phyloP scores from a whole-genome alignment of 2,329 filamentous ascomycete species.

The Xenosphaeropsis pyriputrescens region DNA sequence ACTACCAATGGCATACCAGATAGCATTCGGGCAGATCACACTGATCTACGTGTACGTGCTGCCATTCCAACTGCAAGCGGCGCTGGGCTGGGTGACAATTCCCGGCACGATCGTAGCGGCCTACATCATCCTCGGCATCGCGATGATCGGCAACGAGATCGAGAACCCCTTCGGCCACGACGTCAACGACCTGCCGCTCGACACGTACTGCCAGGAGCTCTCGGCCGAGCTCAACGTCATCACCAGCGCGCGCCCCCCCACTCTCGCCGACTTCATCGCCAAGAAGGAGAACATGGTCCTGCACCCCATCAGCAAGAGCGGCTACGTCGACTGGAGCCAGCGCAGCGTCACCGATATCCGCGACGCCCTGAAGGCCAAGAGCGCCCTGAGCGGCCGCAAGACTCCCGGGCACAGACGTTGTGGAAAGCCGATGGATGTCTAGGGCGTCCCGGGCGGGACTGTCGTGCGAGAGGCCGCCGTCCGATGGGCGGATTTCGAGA shows the following conservation, averaged over 20 bases:
- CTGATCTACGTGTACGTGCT: constrained; percentile 72
- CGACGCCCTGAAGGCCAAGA: constrained; percentile 14
- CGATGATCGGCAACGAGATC: constrained; percentile 64
- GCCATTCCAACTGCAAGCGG: constrained; percentile 61
- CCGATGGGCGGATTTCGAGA: too few relatives aligned
- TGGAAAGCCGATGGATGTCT: too few relatives aligned
- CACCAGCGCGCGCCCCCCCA: constrained; percentile 8
- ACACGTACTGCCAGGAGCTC: constrained; percentile 63
- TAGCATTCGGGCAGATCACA: constrained; percentile 74
- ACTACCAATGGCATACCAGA: constrained; percentile 68
- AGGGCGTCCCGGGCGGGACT: too few relatives aligned
- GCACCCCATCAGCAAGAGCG: constrained; percentile 22
- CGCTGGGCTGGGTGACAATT: constrained; percentile 60
- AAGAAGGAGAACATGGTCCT: constrained; percentile 16
- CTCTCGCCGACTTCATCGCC: constrained; percentile 9
- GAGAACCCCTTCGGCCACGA: constrained; percentile 78
- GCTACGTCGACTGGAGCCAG: constrained; percentile 26
- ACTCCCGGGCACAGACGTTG: too few relatives aligned
- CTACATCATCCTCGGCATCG: constrained; percentile 72
- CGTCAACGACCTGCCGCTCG: constrained; percentile 68
- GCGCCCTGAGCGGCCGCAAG: constrained; percentile 5
- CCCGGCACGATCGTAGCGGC: constrained; percentile 58
- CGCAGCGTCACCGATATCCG: constrained; percentile 28
- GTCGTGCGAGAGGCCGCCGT: too few relatives aligned
- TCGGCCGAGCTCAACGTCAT: constrained; percentile 62